Evolutionary conservation across 768 basidiomycete genomes (phyloP), one percentile per base, ranked within the genome.

Genomic region (Tylopilus sp.): DNA sequence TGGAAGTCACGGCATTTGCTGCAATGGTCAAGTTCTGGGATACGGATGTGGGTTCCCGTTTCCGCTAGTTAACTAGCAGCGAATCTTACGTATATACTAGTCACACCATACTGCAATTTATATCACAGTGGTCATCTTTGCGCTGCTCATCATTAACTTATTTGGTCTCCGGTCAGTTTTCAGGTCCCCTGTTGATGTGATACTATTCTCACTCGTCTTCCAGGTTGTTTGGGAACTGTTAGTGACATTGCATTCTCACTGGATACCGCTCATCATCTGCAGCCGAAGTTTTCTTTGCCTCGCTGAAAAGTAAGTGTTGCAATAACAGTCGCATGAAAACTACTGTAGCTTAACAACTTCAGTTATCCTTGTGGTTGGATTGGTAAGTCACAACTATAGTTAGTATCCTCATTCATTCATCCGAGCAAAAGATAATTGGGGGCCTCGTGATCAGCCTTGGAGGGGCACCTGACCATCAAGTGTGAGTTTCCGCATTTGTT

Each of bases 381-480:
- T 78, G 48, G 63, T 54, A 50, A 43, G 63, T 54, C 21, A 6
- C 24, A 6, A 16, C 12, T 17, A 3, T 21, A 14, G 16, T 26
- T 34, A 36, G n/a, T 9, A 16, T 43, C 17, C 11, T 14, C 3
- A 22, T 49, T 40, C 33, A 26, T 21, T 61, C 17, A 59, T 33
- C 1, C 9, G 4, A 24, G 11, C 28, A 17, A 26, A 45, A 64
- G 63, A 71, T 76, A 55, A 59, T 76, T 17, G 63, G 61, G 31
- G 75, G 75, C 47, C 76, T 85, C 53, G 73, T 81, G 52, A 71
- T 84, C 58, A 78, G 78, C 57, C 73, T 80, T n/a, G 84, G 84
- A 48, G 83, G 81, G 38, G 84, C 80, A 5, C 84, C 83, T 22
- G 60, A 75, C 60, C 74, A 78, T 60, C 66, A 75, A 19, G 71